These are phyloP conservation scores for Cicer yamashitae DNA, from an alignment of 306 rosid genomes.

Conservation along the genomic window DNA sequence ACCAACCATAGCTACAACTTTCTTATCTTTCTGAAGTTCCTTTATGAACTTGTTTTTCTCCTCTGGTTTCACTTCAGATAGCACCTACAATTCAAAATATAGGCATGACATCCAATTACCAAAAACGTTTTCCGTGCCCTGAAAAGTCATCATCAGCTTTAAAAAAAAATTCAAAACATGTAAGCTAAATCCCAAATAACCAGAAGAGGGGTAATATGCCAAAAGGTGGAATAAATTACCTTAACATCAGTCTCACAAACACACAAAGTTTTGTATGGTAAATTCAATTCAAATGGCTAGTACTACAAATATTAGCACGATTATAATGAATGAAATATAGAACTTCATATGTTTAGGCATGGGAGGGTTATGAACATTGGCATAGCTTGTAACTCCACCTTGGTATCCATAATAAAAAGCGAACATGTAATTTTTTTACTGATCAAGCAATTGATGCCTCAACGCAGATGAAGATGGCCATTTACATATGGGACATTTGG, in stretches of 20 bases:
- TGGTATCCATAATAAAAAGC: constrained; percentile 14
- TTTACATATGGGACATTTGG: constrained; percentile 24
- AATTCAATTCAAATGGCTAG: constrained; percentile 15
- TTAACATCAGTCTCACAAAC: not conserved
- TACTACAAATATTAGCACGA: constrained; percentile 1
- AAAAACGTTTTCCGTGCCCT: not conserved
- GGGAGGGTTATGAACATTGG: constrained; percentile 17
- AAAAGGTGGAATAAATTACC: constrained; percentile 7
- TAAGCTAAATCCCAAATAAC: constrained; percentile 28
- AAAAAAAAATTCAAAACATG: constrained; percentile 1
- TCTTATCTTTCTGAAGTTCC: constrained; percentile 67
- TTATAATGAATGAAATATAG: constrained; percentile 13
- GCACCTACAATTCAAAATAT: constrained; percentile 62
- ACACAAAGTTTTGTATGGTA: not conserved
- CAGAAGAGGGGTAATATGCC: constrained; percentile 18
- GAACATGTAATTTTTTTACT: constrained; percentile 9
- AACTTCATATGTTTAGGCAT: constrained; percentile 10
- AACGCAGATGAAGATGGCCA: constrained; percentile 21
- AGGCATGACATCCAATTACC: not conserved
- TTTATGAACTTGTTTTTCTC: constrained; percentile 78
- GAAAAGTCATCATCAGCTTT: constrained; percentile 12
- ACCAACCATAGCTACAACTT: constrained; percentile 92
- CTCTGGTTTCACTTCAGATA: constrained; percentile 83
- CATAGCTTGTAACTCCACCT: constrained; percentile 17
- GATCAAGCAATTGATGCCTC: constrained; percentile 25